A percentile compares a stretch with the other conserved stretches of the same genome.
These are phyloP conservation scores for Oryza glaberrima DNA, from an alignment of 176 grass and related monocot genomes.

Conservation along the genomic window DNA sequence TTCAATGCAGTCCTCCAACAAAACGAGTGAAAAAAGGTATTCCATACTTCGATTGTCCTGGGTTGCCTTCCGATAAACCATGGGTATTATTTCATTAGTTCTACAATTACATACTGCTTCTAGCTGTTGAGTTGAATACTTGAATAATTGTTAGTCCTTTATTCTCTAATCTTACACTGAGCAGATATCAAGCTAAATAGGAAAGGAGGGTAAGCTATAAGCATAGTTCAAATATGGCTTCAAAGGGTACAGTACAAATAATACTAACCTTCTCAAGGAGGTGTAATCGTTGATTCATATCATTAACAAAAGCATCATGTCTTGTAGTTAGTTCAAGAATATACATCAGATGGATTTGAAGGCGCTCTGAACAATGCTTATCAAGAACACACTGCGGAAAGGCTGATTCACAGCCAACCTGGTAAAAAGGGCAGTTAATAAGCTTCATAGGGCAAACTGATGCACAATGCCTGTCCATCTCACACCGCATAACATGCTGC, in stretches of 20 bases:
- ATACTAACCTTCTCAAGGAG: constrained; percentile 82
- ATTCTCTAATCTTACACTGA: background rate
- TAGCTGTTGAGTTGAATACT: constrained; percentile 28
- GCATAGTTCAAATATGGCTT: constrained; percentile 20
- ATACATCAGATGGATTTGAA: constrained; percentile 69
- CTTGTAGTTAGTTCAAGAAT: constrained; percentile 61
- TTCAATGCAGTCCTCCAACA: constrained; percentile 4
- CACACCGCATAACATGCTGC: constrained; percentile 53
- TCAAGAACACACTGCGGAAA: constrained; percentile 75
- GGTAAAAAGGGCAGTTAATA: constrained; percentile 80
- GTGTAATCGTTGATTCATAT: constrained; percentile 66
- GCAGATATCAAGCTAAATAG: constrained; percentile 17
- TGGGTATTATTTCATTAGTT: constrained; percentile 23
- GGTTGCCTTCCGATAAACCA: constrained; percentile 13
- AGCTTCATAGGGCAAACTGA: constrained; percentile 75
- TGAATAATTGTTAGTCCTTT: constrained; percentile 8
- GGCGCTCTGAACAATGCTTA: constrained; percentile 61
- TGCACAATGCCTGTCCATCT: constrained; percentile 81
- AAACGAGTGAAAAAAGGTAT: background rate
- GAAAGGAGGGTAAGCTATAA: background rate
- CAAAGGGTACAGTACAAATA: constrained; percentile 9
- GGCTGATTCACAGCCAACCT: constrained; percentile 72
- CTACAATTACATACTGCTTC: background rate
- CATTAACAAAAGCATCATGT: constrained; percentile 57
- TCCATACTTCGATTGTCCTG: background rate